Conservation (phyloP, 2,329 filamentous ascomycete genomes). For the Diaporthe australafricana region DNA sequence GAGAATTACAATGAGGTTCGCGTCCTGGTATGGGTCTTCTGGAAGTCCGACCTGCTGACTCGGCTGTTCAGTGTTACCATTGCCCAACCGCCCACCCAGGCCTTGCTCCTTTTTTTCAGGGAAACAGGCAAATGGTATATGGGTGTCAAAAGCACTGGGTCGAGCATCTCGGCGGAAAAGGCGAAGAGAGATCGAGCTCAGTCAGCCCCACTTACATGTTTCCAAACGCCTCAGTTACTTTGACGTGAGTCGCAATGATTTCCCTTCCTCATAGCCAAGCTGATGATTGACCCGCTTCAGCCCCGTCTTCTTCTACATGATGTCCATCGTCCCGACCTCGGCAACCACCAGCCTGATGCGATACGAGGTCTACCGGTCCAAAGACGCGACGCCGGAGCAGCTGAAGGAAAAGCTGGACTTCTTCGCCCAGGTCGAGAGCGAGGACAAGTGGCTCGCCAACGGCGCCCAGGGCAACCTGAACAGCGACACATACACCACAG, state of each 20-base stretch:
- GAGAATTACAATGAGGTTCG: constrained; percentile 59
- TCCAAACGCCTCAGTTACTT: constrained; percentile 51
- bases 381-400: constrained; percentile 56
- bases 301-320: constrained; percentile 61
- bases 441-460: constrained; percentile 63
- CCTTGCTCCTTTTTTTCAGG: constrained; percentile 41
- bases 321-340: constrained; percentile 59
- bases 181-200: constrained; percentile 41
- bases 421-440: constrained; percentile 62
- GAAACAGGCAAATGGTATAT: constrained; percentile 2
- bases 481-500: constrained; percentile 61
- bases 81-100: constrained; percentile 60
- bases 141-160: not conserved
- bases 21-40: not conserved
- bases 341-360: constrained; percentile 56
- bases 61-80: constrained; percentile 52
- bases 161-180: constrained; percentile 48
- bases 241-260: constrained; percentile 48
- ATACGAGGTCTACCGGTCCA: constrained; percentile 63
- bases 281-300: constrained; percentile 40
- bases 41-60: not conserved
- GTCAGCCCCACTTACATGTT: constrained; percentile 52
- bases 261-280: not conserved
- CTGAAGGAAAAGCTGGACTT: constrained; percentile 59
- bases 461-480: constrained; percentile 62